A percentile compares a stretch with the other conserved stretches of the same genome.
phyloP scores from a whole-genome alignment of 176 grass and related monocot genomes.

The Stipa capillata region DNA sequence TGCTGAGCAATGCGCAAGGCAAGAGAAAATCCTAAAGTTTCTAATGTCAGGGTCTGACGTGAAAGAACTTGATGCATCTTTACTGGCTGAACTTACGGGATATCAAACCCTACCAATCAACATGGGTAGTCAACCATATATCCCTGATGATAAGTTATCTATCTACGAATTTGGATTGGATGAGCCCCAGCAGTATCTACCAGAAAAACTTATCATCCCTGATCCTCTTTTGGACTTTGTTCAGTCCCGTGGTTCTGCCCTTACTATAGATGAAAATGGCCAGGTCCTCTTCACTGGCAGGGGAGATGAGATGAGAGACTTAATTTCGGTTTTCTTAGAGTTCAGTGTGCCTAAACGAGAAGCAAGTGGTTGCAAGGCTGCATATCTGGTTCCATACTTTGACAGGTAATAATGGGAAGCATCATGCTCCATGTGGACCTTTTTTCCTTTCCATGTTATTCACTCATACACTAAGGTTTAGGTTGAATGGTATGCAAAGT shows the following conservation, averaged over 20 bases:
- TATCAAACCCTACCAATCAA: slow-evolving; percentile 27
- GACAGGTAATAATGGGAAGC: slow-evolving; percentile 38
- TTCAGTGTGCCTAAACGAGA: slow-evolving; percentile 41
- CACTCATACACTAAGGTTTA: background rate
- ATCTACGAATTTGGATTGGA: slow-evolving; percentile 40
- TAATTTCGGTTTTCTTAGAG: slow-evolving; percentile 43
- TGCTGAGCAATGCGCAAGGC: slow-evolving; percentile 53
- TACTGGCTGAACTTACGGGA: slow-evolving; percentile 46
- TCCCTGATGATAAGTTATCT: slow-evolving; percentile 38
- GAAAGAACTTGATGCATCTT: slow-evolving; percentile 37
- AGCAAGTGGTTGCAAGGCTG: slow-evolving; percentile 37
- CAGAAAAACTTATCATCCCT: slow-evolving; percentile 42
- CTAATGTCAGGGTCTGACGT: slow-evolving; percentile 51
- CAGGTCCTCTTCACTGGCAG: slow-evolving; percentile 44
- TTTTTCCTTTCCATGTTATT: background rate
- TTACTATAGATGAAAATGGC: slow-evolving; percentile 40
- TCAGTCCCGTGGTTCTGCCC: slow-evolving; percentile 22
- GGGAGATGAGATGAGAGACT: slow-evolving; percentile 52
- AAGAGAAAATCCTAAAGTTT: slow-evolving; percentile 69
- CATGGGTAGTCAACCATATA: slow-evolving; percentile 27
- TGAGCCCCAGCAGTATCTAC: slow-evolving; percentile 35
- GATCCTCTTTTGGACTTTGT: slow-evolving; percentile 45
- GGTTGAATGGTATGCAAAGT: background rate
- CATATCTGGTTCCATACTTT: slow-evolving; percentile 83
- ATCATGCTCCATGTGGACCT: background rate